Evolutionary conservation across 2,329 filamentous ascomycete species (phyloP).

Genomic region (Sclerotinia borealis): DNA sequence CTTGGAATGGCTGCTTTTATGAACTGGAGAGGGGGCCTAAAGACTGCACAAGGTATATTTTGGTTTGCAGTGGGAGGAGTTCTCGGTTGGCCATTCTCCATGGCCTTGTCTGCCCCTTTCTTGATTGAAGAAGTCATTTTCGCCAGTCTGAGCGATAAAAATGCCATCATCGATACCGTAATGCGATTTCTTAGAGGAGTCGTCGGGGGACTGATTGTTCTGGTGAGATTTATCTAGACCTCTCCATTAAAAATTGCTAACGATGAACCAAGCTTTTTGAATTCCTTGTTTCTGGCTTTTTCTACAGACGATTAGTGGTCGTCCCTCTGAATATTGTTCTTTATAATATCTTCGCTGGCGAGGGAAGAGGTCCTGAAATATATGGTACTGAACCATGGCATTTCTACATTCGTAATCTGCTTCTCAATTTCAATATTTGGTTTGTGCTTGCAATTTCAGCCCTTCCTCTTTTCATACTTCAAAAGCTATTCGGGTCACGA

Average conservation of each 20-base stretch:
- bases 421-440: slow-evolving; percentile 95
- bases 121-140: slow-evolving; percentile 68
- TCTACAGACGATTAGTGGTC: slow-evolving; percentile 71
- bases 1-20: slow-evolving; percentile 84
- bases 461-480: slow-evolving; percentile 68
- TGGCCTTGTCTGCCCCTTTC: slow-evolving; percentile 75
- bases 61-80: slow-evolving; percentile 85
- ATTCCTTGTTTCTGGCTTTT: slow-evolving; percentile 68
- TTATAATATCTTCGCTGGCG: slow-evolving; percentile 87
- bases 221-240: slow-evolving; percentile 22
- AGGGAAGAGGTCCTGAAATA: slow-evolving; percentile 75
- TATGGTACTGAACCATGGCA: slow-evolving; percentile 97
- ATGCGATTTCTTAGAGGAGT: slow-evolving; percentile 61
- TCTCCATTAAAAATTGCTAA: slow-evolving; percentile 24
- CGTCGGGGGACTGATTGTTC: slow-evolving; percentile 35
- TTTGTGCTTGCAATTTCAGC: slow-evolving; percentile 72
- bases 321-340: slow-evolving; percentile 90
- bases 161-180: slow-evolving; percentile 54
- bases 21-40: slow-evolving; percentile 75
- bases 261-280: slow-evolving; percentile 53
- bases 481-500: slow-evolving; percentile 55
- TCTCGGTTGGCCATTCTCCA: slow-evolving; percentile 91
- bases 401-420: slow-evolving; percentile 87
- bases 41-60: slow-evolving; percentile 76
- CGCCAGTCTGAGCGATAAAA: slow-evolving; percentile 46